These are phyloP conservation scores for Coemansia asiatica DNA, from an alignment of 192 early-diverging fungal species.

Conservation along the genomic window DNA sequence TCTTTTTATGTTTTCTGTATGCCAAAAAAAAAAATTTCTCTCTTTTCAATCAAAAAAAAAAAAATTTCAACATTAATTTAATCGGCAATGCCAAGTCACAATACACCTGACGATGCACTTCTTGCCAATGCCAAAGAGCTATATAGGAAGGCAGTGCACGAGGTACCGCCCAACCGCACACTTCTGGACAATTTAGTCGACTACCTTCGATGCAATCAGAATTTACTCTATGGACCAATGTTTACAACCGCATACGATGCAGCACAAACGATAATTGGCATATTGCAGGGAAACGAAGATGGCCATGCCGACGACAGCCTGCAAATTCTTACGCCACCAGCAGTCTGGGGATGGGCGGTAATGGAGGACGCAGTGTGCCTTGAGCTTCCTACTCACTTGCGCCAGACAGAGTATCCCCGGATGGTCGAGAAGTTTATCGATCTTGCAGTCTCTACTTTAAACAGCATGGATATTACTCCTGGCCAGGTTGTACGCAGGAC, in stretches of 20 bases:
- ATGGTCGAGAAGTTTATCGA: conserved; percentile 29
- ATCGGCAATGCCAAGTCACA: not conserved
- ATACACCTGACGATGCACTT: not conserved
- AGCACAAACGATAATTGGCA: conserved; percentile 23
- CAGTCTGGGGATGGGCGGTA: conserved; percentile 51
- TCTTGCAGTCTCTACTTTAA: conserved; percentile 25
- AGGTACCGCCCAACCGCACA: conserved; percentile 50
- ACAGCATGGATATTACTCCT: conserved; percentile 32
- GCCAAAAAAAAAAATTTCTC: too few relatives aligned
- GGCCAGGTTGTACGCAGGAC: conserved; percentile 38
- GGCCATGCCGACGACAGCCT: conserved; percentile 30
- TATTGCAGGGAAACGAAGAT: conserved; percentile 15
- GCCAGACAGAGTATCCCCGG: conserved; percentile 29
- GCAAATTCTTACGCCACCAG: conserved; percentile 43
- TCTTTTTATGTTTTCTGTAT: too few relatives aligned
- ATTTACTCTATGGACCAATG: conserved; percentile 28
- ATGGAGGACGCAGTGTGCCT: conserved; percentile 47
- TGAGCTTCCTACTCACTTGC: conserved; percentile 17
- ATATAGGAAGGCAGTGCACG: conserved; percentile 38
- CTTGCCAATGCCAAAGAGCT: conserved; percentile 17
- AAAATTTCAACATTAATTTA: too few relatives aligned
- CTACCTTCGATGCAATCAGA: conserved; percentile 33
- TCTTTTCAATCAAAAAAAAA: too few relatives aligned
- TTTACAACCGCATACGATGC: conserved; percentile 44
- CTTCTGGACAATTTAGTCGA: conserved; percentile 43